Evolutionary conservation across 2,329 filamentous ascomycete species (phyloP).

Genomic region (Aschersonia sp.): DNA sequence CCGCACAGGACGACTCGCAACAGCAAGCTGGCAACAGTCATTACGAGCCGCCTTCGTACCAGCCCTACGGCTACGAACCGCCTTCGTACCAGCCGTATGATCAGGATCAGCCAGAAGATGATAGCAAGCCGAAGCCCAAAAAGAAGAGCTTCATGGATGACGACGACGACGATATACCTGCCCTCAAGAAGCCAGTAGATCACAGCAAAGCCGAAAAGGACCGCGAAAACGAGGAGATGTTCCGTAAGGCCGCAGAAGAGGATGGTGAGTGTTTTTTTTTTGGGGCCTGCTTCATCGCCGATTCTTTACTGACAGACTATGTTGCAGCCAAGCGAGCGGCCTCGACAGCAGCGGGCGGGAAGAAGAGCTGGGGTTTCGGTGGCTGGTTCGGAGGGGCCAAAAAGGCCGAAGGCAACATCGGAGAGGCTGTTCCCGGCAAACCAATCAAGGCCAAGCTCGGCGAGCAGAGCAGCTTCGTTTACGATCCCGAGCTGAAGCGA

Average conservation of each 20-base stretch:
- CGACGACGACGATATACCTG: slow-evolving; percentile 52
- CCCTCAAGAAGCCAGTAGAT: slow-evolving; percentile 27
- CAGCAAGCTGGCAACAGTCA: slow-evolving; percentile 18
- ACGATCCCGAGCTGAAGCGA: slow-evolving; percentile 88
- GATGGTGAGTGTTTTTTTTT: slow-evolving; percentile 35
- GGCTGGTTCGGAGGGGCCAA: slow-evolving; percentile 74
- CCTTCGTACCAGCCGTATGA: slow-evolving; percentile 44
- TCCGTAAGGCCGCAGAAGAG: slow-evolving; percentile 69
- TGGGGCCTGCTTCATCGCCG: neutral
- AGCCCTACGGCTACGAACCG: slow-evolving; percentile 37
- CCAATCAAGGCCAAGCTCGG: slow-evolving; percentile 88
- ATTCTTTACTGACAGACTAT: neutral
- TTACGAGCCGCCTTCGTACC: slow-evolving; percentile 49
- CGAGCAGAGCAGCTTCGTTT: slow-evolving; percentile 85
- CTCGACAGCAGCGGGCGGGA: slow-evolving; percentile 28
- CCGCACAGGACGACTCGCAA: slow-evolving; percentile 5
- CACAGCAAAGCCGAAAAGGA: slow-evolving; percentile 57
- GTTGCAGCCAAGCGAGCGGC: slow-evolving; percentile 44
- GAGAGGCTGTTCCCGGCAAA: slow-evolving; percentile 36
- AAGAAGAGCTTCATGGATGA: slow-evolving; percentile 75
- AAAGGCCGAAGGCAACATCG: slow-evolving; percentile 26
- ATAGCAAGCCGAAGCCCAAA: slow-evolving; percentile 39
- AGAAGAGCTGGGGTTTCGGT: slow-evolving; percentile 66
- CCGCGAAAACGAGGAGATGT: slow-evolving; percentile 69
- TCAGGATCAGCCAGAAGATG: slow-evolving; percentile 33